These are phyloP conservation scores for Suillus occidentalis DNA, from an alignment of 768 basidiomycete genomes.

Conservation along the genomic window DNA sequence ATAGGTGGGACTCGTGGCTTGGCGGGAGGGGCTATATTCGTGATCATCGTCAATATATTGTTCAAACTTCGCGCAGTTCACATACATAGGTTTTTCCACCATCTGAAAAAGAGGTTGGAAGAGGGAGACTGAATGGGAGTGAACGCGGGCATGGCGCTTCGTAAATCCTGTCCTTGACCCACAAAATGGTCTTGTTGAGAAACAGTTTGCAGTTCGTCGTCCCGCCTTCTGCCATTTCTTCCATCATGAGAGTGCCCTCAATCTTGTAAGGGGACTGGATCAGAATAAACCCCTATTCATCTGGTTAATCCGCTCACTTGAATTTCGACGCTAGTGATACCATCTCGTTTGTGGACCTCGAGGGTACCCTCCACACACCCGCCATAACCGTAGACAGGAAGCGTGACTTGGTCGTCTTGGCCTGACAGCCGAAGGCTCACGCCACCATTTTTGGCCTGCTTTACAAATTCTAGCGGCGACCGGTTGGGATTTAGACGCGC, in stretches of 20 bases:
- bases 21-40: slow-evolving; percentile 62
- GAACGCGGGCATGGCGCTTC: slow-evolving; percentile 49
- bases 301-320: slow-evolving; percentile 41
- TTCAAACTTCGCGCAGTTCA: slow-evolving; percentile 10
- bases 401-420: slow-evolving; percentile 47
- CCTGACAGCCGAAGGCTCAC: slow-evolving; percentile 50
- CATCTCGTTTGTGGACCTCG: slow-evolving; percentile 54
- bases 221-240: slow-evolving; percentile 71
- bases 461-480: slow-evolving; percentile 52
- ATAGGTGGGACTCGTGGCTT: slow-evolving; percentile 64
- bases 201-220: slow-evolving; percentile 51
- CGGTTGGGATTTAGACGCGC: slow-evolving; percentile 37
- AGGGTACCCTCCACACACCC: slow-evolving; percentile 55
- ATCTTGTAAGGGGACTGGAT: slow-evolving; percentile 41
- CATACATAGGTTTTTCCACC: slow-evolving; percentile 61
- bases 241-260: slow-evolving; percentile 57
- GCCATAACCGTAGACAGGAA: slow-evolving; percentile 61
- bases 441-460: slow-evolving; percentile 56
- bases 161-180: slow-evolving; percentile 47
- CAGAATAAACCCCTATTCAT: slow-evolving; percentile 1
- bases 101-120: slow-evolving; percentile 60
- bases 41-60: neutral
- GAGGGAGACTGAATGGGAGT: slow-evolving; percentile 51
- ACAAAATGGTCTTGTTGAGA: slow-evolving; percentile 52
- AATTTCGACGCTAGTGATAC: slow-evolving; percentile 60